Conservation (phyloP, 495 filamentous ascomycete species). For the Hamigera avellanea region DNA sequence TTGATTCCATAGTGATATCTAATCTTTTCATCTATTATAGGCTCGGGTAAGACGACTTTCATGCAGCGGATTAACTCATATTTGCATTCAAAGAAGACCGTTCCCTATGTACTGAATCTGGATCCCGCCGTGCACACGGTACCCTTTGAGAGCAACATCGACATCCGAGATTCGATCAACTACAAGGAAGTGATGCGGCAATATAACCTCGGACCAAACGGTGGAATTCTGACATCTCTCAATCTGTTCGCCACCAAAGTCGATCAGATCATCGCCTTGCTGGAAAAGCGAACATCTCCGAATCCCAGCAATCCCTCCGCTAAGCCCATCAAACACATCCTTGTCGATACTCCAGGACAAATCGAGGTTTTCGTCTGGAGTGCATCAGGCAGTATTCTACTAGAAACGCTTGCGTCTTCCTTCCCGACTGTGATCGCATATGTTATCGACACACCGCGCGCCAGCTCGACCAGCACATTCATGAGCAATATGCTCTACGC, state of each 20-base stretch:
- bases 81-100: conserved; percentile 59
- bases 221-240: conserved; percentile 90
- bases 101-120: conserved; percentile 92
- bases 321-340: conserved; percentile 67
- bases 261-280: conserved; percentile 78
- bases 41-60: conserved; percentile 96
- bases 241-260: conserved; percentile 97
- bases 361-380: conserved; percentile 99
- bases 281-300: conserved; percentile 76
- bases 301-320: conserved; percentile 46
- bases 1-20: not conserved
- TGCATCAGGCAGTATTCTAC: conserved; percentile 83
- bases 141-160: conserved; percentile 98
- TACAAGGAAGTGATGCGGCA: conserved; percentile 99
- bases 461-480: conserved; percentile 85
- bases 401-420: conserved; percentile 80
- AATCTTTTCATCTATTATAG: conserved; percentile 21
- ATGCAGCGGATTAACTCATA: conserved; percentile 95
- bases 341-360: conserved; percentile 93
- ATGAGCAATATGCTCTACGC: conserved; percentile 99
- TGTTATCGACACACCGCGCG: conserved; percentile 90
- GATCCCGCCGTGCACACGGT: conserved; percentile 88
- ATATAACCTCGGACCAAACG: conserved; percentile 96
- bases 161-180: conserved; percentile 96
- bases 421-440: conserved; percentile 97